A percentile compares a stretch with the other conserved stretches of the same genome.
phyloP scores from a whole-genome alignment of 345 rosid genomes.

The Ceriops tagal region DNA sequence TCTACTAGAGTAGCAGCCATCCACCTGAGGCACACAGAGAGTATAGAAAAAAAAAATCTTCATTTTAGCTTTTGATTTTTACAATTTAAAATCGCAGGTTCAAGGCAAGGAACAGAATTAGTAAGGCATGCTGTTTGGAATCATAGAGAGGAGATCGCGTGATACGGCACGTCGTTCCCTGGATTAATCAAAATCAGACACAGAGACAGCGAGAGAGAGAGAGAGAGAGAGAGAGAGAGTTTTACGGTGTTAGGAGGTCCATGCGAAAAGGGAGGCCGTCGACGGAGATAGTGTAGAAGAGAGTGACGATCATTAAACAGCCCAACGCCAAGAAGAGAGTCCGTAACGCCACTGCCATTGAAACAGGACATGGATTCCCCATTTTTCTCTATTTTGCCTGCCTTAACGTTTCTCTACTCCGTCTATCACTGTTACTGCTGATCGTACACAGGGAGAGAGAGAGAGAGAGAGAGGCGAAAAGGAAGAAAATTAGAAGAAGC shows the following conservation, averaged over 20 bases:
- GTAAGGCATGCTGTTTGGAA: too few relatives aligned
- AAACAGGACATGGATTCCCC: conserved; percentile 18
- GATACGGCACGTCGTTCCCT: too few relatives aligned
- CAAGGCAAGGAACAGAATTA: not conserved
- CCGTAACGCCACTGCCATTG: conserved; percentile 38
- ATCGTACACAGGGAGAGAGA: not conserved
- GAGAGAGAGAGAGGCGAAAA: not conserved
- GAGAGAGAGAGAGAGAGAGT: conserved; percentile 10
- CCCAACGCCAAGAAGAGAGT: conserved; percentile 41
- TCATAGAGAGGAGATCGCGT: too few relatives aligned
- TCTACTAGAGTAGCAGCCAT: conserved; percentile 66
- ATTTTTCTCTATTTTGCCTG: not conserved
- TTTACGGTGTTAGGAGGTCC: conserved; percentile 73
- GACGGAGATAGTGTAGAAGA: conserved; percentile 51
- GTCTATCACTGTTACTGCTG: not conserved
- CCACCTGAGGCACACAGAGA: conserved; percentile 50
- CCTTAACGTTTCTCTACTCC: not conserved
- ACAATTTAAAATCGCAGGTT: not conserved
- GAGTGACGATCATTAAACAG: conserved; percentile 47
- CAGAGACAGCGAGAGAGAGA: not conserved
- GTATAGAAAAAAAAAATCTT: not conserved
- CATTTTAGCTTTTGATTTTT: too few relatives aligned
- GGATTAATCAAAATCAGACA: not conserved
- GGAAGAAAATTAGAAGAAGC: not conserved
- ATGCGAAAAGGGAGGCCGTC: conserved; percentile 71